Conservation (phyloP, 164 flowering plant genomes). For the Macadamia integrifolia region DNA sequence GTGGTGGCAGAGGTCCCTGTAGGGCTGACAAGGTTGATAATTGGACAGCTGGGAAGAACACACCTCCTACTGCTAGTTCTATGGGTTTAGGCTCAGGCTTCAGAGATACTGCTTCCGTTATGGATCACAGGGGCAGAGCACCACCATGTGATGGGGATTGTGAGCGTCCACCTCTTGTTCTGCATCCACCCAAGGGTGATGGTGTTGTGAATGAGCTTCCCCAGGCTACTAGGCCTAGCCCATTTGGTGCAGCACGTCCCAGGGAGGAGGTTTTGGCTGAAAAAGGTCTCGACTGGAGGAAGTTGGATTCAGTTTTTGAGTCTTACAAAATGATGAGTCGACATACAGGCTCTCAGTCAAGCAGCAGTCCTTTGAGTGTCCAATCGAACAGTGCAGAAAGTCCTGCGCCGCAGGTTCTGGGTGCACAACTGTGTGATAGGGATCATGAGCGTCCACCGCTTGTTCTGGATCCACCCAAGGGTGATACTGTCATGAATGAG, state of each 20-base stretch:
- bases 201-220: conserved; percentile 27
- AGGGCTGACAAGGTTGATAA: conserved; percentile 66
- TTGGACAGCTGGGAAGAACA: conserved; percentile 57
- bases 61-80: conserved; percentile 27
- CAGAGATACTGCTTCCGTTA: conserved; percentile 24
- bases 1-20: conserved; percentile 27
- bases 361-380: conserved; percentile 64
- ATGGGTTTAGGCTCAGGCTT: conserved; percentile 26
- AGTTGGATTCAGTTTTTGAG: conserved; percentile 60
- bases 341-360: conserved; percentile 76
- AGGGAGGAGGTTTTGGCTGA: conserved; percentile 87
- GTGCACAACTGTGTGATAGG: conserved; percentile 18
- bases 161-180: conserved; percentile 47
- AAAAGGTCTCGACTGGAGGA: conserved; percentile 90
- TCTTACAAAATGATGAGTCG: conserved; percentile 48
- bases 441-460: conserved; percentile 45
- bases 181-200: conserved; percentile 41
- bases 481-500: conserved; percentile 28
- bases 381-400: conserved; percentile 61
- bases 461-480: conserved; percentile 44
- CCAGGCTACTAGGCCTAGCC: conserved; percentile 34
- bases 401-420: neutral
- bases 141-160: conserved; percentile 20
- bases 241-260: conserved; percentile 70
- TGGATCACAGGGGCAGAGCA: conserved; percentile 47